These are phyloP conservation scores for Malassezia equina DNA, from an alignment of 1,284 basidiomycete genomes.

Conservation along the genomic window DNA sequence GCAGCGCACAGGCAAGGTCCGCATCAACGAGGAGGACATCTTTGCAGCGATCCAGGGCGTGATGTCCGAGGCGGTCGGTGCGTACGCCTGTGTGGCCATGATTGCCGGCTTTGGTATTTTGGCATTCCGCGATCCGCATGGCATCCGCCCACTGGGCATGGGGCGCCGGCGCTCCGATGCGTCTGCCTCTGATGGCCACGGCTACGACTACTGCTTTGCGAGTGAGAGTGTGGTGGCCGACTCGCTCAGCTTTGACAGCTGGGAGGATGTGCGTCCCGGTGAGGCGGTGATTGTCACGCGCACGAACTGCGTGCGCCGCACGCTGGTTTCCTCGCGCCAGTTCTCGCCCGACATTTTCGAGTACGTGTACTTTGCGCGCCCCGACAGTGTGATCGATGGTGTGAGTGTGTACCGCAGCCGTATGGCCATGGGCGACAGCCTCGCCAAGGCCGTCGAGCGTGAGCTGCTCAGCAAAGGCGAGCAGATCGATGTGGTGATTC, in stretches of 20 bases:
- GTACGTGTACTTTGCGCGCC: slow-evolving; percentile 96
- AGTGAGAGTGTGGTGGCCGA: slow-evolving; percentile 95
- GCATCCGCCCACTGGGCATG: slow-evolving; percentile 69
- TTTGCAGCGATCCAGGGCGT: slow-evolving; percentile 83
- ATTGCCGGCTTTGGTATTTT: slow-evolving; percentile 97
- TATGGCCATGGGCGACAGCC: slow-evolving; percentile 97
- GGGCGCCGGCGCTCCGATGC: slow-evolving; percentile 29
- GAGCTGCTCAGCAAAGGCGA: slow-evolving; percentile 58
- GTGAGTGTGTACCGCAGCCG: slow-evolving; percentile 92
- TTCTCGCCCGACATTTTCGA: slow-evolving; percentile 89
- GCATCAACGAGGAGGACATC: slow-evolving; percentile 99
- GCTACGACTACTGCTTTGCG: slow-evolving; percentile 73
- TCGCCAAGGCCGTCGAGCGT: slow-evolving; percentile 74
- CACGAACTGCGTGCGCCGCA: slow-evolving; percentile 34
- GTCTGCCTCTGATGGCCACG: slow-evolving; percentile 23
- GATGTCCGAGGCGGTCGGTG: slow-evolving; percentile 79
- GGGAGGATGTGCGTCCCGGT: slow-evolving; percentile 89
- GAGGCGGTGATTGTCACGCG: slow-evolving; percentile 84
- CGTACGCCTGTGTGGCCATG: slow-evolving; percentile 95
- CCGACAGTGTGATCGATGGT: slow-evolving; percentile 93
- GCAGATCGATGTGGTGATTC: slow-evolving; percentile 68
- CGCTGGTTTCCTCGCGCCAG: slow-evolving; percentile 26
- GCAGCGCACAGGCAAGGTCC: slow-evolving; percentile 96
- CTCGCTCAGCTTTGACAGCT: slow-evolving; percentile 77
- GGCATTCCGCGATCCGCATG: slow-evolving; percentile 97